Percentiles rank a stretch among this genome's conserved stretches.
Evolutionary conservation across 768 basidiomycete species (phyloP).

Genomic region (Coprinellus micaceus): DNA sequence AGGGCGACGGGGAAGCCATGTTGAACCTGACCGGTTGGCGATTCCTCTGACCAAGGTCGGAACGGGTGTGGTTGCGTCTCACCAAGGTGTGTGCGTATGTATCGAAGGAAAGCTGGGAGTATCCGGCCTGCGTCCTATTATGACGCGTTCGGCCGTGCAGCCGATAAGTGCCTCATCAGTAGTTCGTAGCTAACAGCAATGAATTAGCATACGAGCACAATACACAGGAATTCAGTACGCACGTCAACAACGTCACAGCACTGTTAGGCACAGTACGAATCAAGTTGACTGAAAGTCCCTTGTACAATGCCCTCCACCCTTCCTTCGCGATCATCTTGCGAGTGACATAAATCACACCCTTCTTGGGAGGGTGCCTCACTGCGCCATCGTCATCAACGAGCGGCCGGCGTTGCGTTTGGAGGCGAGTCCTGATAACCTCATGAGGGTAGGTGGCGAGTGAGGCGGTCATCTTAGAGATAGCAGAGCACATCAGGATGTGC

Average conservation of each 20-base stretch:
- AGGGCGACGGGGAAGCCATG: no score
- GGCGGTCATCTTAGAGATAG: conserved; percentile 93
- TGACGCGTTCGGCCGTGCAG: no score
- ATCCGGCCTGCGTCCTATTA: no score
- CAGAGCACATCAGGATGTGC: conserved; percentile 85
- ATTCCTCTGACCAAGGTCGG: no score
- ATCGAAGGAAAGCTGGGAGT: no score
- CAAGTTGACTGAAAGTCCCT: conserved; percentile 91
- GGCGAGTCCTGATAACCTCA: conserved; percentile 96
- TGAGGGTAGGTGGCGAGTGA: conserved; percentile 96
- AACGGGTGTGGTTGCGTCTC: no score
- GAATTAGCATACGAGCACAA: neutral
- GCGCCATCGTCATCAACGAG: conserved; percentile 60
- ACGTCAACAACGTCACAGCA: conserved; percentile 95
- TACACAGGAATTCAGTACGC: conserved; percentile 22
- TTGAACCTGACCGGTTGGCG: no score
- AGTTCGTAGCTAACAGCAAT: no score
- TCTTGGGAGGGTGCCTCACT: conserved; percentile 49
- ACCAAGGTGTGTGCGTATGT: no score
- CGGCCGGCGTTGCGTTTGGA: conserved; percentile 80
- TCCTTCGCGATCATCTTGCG: conserved; percentile 72
- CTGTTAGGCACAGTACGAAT: conserved; percentile 94
- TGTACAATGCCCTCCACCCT: conserved; percentile 88
- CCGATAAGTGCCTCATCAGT: no score
- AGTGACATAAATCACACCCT: conserved; percentile 73